Evolutionary conservation across 805 yeast species (phyloP).

Genomic region (Cyberlindnera mrakii): DNA sequence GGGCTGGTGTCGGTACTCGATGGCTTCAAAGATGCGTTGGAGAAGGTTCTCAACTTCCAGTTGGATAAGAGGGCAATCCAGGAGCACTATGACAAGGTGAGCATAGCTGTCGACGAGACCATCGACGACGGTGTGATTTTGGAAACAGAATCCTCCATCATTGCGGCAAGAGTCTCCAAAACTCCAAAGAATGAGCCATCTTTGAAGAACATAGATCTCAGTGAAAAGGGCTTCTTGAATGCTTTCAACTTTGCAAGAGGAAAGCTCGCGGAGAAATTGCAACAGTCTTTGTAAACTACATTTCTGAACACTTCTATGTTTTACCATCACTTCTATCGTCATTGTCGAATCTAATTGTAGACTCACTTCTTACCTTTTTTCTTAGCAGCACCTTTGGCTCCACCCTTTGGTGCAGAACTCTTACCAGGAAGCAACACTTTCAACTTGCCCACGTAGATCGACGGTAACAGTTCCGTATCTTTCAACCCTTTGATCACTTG

Average conservation of each 20-base stretch:
- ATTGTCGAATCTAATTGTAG: no score
- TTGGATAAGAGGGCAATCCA: slow-evolving; percentile 74
- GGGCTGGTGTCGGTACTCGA: slow-evolving; percentile 68
- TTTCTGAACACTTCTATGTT: background rate
- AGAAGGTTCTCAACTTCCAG: slow-evolving; percentile 57
- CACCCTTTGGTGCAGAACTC: slow-evolving; percentile 22
- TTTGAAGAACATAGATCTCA: slow-evolving; percentile 54
- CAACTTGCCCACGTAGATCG: slow-evolving; percentile 66
- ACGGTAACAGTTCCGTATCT: slow-evolving; percentile 59
- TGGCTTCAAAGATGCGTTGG: slow-evolving; percentile 78
- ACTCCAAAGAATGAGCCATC: slow-evolving; percentile 70
- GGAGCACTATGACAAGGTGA: slow-evolving; percentile 80
- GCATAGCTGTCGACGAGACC: slow-evolving; percentile 85
- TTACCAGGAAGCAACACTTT: slow-evolving; percentile 55
- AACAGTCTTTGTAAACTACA: slow-evolving; percentile 32
- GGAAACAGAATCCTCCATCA: slow-evolving; percentile 82
- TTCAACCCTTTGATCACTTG: slow-evolving; percentile 49
- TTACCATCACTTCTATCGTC: slow-evolving; percentile 3
- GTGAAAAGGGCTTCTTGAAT: slow-evolving; percentile 72
- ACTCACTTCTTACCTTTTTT: slow-evolving; percentile 4
- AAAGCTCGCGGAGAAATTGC: slow-evolving; percentile 49
- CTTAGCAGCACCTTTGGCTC: slow-evolving; percentile 8
- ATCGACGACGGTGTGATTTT: slow-evolving; percentile 90
- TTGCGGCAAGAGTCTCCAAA: slow-evolving; percentile 86
- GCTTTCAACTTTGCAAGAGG: slow-evolving; percentile 87